Base-by-base conservation (phyloP, 2,329 filamentous ascomycete species). In the Aspergillus flavus region DNA sequence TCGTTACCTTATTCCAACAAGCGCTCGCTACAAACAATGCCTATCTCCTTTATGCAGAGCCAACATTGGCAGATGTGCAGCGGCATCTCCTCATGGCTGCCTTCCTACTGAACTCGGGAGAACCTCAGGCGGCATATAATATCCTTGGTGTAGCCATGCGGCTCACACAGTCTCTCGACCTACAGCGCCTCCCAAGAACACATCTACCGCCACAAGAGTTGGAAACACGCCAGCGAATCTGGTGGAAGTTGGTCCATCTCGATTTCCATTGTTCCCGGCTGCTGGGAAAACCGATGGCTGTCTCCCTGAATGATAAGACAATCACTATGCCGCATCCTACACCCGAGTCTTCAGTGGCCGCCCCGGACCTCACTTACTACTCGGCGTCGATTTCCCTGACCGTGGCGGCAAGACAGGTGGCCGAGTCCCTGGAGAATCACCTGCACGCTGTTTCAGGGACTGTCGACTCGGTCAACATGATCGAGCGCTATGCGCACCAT, bases 71-170 rank as follows among this genome's bases (percentile, higher is more conserved):
- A 3, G 60, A 52, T 14, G 48, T 71, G 36, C 66, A 69, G 61
- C 68, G 68, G 57, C 68, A 68, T 43, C 68, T 66, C 53, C 61
- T 69, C 34, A 63, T 72, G 61, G 59, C 64, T 1, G 46, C 69
- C 19, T 72, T 68, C 52, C 63, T 72, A 10, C 63, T 72, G 5
- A 64, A 70, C 53, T 57, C 61, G 1, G 64, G 64, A 1, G 63
- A 70, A 32, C 63, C 68, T 19, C 62, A 65, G 32, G 65, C 69
- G 6, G 69, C 69, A 10, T 69, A 72, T 54, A 71, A 70, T 45
- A 64, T 72, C 53, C 65, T 70, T 3, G 69, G 70, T 1, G 55
- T 71, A 4, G 68, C 62, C 19, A 58, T 71, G 11, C 65, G 70
- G 16, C 39, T 41, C 12, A 68, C 39, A n/a, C 39, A 41, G 39